phyloP scores from a whole-genome alignment of 2,329 filamentous ascomycete species.

The Cyphellophora attinorum region DNA sequence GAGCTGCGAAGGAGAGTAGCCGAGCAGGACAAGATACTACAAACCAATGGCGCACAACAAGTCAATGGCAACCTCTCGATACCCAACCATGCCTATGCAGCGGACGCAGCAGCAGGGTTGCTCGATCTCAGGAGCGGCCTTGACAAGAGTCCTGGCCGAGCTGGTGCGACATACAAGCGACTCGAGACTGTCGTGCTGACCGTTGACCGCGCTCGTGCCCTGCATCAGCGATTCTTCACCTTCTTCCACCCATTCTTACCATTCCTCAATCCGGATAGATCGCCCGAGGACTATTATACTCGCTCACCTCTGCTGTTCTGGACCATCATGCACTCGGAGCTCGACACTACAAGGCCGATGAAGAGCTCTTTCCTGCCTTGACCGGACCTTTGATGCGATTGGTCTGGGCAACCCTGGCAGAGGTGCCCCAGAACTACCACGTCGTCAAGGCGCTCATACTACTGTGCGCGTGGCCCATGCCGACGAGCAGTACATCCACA shows the following conservation, averaged over 20 bases:
- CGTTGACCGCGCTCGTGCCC: conserved; percentile 32
- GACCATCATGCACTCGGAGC: conserved; percentile 55
- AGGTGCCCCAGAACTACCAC: conserved; percentile 55
- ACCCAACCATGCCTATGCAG: conserved; percentile 27
- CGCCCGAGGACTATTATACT: conserved; percentile 48
- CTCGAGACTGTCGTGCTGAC: conserved; percentile 41
- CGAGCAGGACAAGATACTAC: conserved; percentile 15
- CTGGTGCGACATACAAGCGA: conserved; percentile 30
- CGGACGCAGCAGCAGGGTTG: conserved; percentile 41
- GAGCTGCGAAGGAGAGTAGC: conserved; percentile 40
- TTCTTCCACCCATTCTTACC: conserved; percentile 57
- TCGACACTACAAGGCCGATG: conserved; percentile 47
- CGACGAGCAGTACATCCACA: conserved; percentile 52
- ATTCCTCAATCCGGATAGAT: conserved; percentile 46
- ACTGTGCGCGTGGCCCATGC: conserved; percentile 56
- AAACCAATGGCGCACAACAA: conserved; percentile 5
- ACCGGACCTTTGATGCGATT: conserved; percentile 46
- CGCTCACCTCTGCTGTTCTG: conserved; percentile 58
- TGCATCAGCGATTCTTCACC: conserved; percentile 51
- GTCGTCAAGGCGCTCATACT: conserved; percentile 55
- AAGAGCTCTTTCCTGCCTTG: conserved; percentile 43
- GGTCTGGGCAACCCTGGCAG: conserved; percentile 52
- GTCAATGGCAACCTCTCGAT: conserved; percentile 23
- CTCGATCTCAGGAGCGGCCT: conserved; percentile 39
- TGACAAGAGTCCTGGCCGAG: conserved; percentile 21